These are phyloP conservation scores for Syzygium jambos DNA, from an alignment of 345 rosid species.

Conservation along the genomic window DNA sequence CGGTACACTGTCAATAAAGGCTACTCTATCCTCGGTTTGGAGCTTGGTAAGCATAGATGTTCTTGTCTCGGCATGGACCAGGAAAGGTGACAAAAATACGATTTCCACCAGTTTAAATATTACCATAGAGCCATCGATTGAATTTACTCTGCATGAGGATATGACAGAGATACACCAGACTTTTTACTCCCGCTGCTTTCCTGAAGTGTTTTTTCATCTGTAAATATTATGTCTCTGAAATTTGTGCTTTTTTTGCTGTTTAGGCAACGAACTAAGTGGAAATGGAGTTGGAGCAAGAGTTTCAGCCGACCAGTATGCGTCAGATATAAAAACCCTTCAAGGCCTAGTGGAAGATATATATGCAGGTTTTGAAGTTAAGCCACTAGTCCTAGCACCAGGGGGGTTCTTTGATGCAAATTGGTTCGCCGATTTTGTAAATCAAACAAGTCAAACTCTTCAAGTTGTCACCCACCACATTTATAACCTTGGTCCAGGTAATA, in stretches of 20 bases:
- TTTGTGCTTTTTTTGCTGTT: background rate
- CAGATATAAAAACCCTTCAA: conserved; percentile 16
- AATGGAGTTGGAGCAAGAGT: conserved; percentile 26
- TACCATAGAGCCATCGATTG: background rate
- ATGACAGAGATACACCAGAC: background rate
- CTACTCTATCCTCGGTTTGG: conserved; percentile 31
- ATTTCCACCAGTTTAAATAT: background rate
- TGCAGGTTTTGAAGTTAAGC: conserved; percentile 21
- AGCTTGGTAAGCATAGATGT: conserved; percentile 30
- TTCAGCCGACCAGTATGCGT: conserved; percentile 34
- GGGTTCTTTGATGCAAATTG: conserved; percentile 34
- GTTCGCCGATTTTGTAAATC: conserved; percentile 21
- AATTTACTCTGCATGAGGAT: background rate
- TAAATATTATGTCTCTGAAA: background rate
- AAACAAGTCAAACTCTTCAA: conserved; percentile 28
- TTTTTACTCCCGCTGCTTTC: background rate
- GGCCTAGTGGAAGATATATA: conserved; percentile 14
- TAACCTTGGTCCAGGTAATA: conserved; percentile 45
- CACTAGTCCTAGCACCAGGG: conserved; percentile 38
- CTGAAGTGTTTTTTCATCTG: background rate
- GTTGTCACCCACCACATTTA: conserved; percentile 57
- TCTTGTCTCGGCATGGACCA: background rate
- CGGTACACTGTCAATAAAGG: conserved; percentile 34
- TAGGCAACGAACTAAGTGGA: conserved; percentile 52
- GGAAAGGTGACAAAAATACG: background rate